Conservation (phyloP, 805 yeast genomes). For the Hanseniaspora lachancei region DNA sequence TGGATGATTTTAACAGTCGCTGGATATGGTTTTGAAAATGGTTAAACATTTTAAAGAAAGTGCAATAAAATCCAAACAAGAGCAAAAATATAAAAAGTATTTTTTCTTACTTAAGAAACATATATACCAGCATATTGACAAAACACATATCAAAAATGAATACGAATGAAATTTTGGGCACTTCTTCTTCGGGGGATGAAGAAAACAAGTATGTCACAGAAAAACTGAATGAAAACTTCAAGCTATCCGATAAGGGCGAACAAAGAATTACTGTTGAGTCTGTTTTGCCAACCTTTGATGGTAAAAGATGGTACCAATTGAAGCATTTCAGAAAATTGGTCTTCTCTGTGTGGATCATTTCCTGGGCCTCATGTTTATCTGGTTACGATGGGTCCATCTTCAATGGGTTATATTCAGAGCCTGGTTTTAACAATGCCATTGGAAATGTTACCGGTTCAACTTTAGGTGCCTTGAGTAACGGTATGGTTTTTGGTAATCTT, state of each 20-base stretch:
- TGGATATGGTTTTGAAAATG: too few relatives aligned
- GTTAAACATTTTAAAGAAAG: not conserved
- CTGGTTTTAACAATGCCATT: conserved; percentile 31
- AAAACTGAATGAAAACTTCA: not conserved
- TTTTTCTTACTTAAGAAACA: not conserved
- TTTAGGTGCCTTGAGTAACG: conserved; percentile 33
- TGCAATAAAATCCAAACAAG: not conserved
- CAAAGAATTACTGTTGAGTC: not conserved
- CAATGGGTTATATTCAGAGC: conserved; percentile 37
- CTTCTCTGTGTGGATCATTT: conserved; percentile 29
- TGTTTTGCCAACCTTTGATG: conserved; percentile 18
- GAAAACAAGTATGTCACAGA: not conserved
- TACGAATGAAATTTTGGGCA: not conserved
- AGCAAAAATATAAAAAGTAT: not conserved
- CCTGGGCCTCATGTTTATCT: conserved; percentile 35
- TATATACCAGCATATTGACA: not conserved
- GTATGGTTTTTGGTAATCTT: conserved; percentile 32
- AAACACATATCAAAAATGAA: not conserved
- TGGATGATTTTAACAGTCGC: too few relatives aligned
- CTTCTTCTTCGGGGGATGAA: not conserved
- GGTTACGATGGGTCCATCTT: conserved; percentile 39
- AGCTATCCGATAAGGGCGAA: not conserved
- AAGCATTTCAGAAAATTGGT: conserved; percentile 31
- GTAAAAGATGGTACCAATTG: conserved; percentile 27
- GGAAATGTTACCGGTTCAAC: conserved; percentile 29